Evolutionary conservation across 192 early-diverging fungal genomes (phyloP), one percentile per base, ranked within the genome.

Genomic region (Chytriomyces sp.): DNA sequence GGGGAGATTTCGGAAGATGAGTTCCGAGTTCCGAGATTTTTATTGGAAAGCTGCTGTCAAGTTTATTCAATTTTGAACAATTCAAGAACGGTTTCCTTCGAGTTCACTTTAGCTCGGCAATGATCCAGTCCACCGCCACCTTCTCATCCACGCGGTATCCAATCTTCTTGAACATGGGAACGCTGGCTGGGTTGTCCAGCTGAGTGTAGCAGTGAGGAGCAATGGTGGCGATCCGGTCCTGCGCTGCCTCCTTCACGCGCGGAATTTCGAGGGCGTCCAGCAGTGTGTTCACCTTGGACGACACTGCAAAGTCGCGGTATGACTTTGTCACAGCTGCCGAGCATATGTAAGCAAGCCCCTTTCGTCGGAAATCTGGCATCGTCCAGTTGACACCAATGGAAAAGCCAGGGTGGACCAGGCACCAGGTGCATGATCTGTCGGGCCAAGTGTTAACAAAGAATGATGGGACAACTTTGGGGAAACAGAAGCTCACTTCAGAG

Each of bases 321-420:
- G 65, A n/a, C 45, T 67, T 67, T 23, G 65, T 67, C 35, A 45
- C 65, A 13, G 65, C 65, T 10, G 65, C 65, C 7, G 65, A 46
- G 44, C 65, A 67, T n/a, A 28, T n/a, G 11, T 46, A 28, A 4
- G 65, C 65, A 45, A 67, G 65, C 5, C 65, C 65, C 23, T 67
- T 67, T 10, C 65, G 10, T n/a, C 65, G 65, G 23, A 45, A 67
- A 13, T 13, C 3, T 10, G 65, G 65, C 65, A 67, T 67, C 10
- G 65, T 67, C 65, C 65, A 67, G 23, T 67, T 67, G 35, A 67
- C 16, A 7, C 65, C 65, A 28, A 67, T 46, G 65, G 65, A 28
- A 45, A 67, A 67, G 11, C 65, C 65, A 13, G 10, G 23, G 23
- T 67, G 65, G 7, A 67, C 65, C 11, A 67, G 23, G 45, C 65